Evolutionary conservation across 169 alveolate species (phyloP).

Genomic region (Theileria annulata): DNA sequence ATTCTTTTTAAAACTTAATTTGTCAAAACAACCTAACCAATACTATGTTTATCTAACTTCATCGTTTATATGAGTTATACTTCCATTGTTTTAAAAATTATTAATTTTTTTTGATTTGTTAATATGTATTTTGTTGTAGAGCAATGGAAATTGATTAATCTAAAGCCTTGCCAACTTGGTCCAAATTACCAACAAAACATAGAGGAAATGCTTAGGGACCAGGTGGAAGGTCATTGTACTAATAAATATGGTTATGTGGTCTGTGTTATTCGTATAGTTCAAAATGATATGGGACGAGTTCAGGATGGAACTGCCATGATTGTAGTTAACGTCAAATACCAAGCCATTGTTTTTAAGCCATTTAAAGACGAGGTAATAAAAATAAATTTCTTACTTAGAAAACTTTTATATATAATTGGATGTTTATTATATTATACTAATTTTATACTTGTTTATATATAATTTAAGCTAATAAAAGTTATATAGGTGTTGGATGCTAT

Average conservation of each 20-base stretch:
- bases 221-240: constrained; percentile 87
- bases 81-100: neutral
- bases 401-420: neutral
- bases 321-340: constrained; percentile 87
- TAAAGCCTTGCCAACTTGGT: constrained; percentile 88
- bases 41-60: neutral
- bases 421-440: neutral
- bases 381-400: neutral
- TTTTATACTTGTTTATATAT: neutral
- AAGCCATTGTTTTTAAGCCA: constrained; percentile 89
- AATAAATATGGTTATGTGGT: constrained; percentile 84
- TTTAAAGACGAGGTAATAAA: constrained; percentile 85
- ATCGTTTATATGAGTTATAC: neutral
- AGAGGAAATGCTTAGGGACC: constrained; percentile 85
- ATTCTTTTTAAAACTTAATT: neutral
- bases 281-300: constrained; percentile 86
- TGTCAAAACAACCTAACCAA: neutral
- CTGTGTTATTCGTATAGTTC: constrained; percentile 87
- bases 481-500: constrained; percentile 85
- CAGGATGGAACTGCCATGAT: constrained; percentile 91
- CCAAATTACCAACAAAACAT: constrained; percentile 85
- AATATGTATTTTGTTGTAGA: constrained; percentile 87
- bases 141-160: constrained; percentile 86
- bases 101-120: neutral
- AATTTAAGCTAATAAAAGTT: neutral